phyloP scores from a whole-genome alignment of 192 early-diverging fungal genomes.

The Chytriomyces sp. region DNA sequence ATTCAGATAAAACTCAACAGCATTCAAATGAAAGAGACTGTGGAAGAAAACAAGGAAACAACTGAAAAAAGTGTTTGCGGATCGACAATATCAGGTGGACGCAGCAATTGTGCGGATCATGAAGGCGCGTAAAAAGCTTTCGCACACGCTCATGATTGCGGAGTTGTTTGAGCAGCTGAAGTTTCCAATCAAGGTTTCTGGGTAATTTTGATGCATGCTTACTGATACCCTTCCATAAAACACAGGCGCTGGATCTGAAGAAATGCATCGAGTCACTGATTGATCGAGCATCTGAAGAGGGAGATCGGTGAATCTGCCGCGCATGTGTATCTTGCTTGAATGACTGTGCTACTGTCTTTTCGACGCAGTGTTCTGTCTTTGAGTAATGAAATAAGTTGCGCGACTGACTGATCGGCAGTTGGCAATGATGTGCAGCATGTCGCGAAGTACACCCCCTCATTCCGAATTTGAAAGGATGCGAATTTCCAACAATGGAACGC shows the following conservation, averaged over 20 bases:
- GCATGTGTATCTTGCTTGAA: conserved; percentile 51
- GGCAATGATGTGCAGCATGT: too few species aligned
- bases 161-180: conserved; percentile 82
- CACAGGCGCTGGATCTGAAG: conserved; percentile 61
- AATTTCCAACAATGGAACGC: too few species aligned
- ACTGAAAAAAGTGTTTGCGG: conserved; percentile 84
- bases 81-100: conserved; percentile 89
- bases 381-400: too few species aligned
- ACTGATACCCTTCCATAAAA: conserved; percentile 32
- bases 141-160: conserved; percentile 77
- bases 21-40: conserved; percentile 64
- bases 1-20: conserved; percentile 56
- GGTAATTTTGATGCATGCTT: neutral
- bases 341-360: neutral
- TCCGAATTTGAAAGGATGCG: too few species aligned
- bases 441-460: too few species aligned
- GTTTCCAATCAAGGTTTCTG: conserved; percentile 71
- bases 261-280: conserved; percentile 93
- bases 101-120: conserved; percentile 55
- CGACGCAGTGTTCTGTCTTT: neutral
- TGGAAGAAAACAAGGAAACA: conserved; percentile 80
- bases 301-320: conserved; percentile 40
- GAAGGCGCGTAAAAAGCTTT: conserved; percentile 87
- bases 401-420: too few species aligned
- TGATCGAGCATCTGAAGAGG: conserved; percentile 93